These are phyloP conservation scores for Leucosporidium scottii DNA, from an alignment of 768 basidiomycete species.

Conservation along the genomic window DNA sequence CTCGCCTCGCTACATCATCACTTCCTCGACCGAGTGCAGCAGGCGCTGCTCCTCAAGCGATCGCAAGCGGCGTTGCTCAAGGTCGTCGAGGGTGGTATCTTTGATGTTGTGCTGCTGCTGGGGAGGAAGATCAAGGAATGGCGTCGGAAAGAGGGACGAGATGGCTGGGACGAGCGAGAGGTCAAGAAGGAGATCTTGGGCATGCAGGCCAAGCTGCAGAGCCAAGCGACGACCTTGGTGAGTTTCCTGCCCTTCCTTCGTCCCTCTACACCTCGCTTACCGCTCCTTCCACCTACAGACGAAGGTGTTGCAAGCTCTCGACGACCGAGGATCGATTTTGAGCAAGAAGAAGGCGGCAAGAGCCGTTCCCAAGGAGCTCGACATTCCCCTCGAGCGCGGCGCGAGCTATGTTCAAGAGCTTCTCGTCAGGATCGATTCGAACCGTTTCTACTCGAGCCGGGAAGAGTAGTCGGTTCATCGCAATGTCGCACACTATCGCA, in stretches of 20 bases:
- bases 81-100: neutral
- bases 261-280: neutral
- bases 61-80: neutral
- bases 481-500: no score
- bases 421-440: slow-evolving; percentile 3
- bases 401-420: neutral
- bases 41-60: neutral
- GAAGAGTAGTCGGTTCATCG: no score
- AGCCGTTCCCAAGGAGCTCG: neutral
- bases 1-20: slow-evolving; percentile 3
- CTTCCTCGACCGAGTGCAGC: neutral
- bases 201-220: neutral
- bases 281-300: neutral
- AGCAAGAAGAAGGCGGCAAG: neutral
- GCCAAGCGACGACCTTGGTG: neutral
- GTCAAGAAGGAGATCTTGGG: neutral
- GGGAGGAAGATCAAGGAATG: slow-evolving; percentile 5
- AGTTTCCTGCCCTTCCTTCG: neutral
- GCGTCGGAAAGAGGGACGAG: neutral
- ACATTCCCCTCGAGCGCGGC: neutral
- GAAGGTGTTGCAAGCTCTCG: neutral
- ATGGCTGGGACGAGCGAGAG: neutral
- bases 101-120: neutral
- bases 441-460: neutral
- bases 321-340: neutral